phyloP scores from a whole-genome alignment of 345 rosid species.

The Geranium brycei region DNA sequence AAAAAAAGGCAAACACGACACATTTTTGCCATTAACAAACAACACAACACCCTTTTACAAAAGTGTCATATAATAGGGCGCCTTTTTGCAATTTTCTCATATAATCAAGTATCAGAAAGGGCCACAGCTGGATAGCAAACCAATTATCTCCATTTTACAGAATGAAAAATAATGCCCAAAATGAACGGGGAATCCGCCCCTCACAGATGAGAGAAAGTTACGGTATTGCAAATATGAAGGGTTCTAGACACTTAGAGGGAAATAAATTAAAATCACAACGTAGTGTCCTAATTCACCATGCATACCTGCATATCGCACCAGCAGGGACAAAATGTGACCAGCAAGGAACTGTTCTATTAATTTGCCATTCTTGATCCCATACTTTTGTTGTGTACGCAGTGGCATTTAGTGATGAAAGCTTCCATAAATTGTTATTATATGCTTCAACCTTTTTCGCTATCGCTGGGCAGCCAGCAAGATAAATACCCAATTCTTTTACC shows the following conservation, averaged over 20 bases:
- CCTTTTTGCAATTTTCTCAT: no score
- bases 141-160: no score
- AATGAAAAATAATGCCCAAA: neutral
- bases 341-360: constrained; percentile 69
- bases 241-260: constrained; percentile 1
- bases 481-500: constrained; percentile 85
- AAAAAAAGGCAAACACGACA: no score
- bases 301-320: constrained; percentile 48
- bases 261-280: neutral
- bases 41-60: no score
- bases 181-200: neutral
- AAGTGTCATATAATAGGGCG: no score
- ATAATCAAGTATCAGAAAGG: no score
- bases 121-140: no score
- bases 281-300: neutral
- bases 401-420: constrained; percentile 45
- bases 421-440: constrained; percentile 61
- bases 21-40: no score
- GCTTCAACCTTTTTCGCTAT: constrained; percentile 39
- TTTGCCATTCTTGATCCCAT: constrained; percentile 63
- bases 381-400: constrained; percentile 32
- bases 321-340: constrained; percentile 66
- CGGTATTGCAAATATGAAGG: neutral
- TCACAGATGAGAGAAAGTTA: neutral
- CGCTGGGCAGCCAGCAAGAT: constrained; percentile 54